Conservation (phyloP, 352 stramenopile species). For the Phytophthora rubi region DNA sequence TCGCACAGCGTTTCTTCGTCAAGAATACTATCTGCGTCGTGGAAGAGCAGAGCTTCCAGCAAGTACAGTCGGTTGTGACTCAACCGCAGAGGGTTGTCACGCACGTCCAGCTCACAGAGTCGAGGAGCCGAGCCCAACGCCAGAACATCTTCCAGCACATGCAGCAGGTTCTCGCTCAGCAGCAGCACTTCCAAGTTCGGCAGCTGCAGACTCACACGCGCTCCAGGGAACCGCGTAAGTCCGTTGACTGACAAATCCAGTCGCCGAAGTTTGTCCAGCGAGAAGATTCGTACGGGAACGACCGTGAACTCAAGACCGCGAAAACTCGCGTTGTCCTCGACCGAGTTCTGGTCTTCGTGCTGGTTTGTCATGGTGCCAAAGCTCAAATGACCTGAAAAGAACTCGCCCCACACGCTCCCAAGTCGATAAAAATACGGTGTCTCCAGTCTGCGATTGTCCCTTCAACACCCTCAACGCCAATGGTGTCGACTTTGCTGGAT, state of each 20-base stretch:
- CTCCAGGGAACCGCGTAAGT: conserved; percentile 64
- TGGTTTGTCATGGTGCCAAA: conserved; percentile 18
- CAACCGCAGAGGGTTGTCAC: conserved; percentile 65
- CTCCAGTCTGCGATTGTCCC: neutral
- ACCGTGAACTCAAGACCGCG: conserved; percentile 38
- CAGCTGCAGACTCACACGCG: conserved; percentile 46
- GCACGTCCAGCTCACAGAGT: conserved; percentile 65
- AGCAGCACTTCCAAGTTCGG: conserved; percentile 57
- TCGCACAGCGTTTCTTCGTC: conserved; percentile 47
- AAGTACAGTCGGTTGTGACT: conserved; percentile 74
- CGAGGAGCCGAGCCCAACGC: conserved; percentile 47
- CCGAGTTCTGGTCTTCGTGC: conserved; percentile 2
- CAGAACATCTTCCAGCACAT: conserved; percentile 70
- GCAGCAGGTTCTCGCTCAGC: conserved; percentile 63
- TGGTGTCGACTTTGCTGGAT: conserved; percentile 64
- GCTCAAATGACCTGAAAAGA: neutral
- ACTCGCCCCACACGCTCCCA: neutral
- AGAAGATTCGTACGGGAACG: conserved; percentile 58
- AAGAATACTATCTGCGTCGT: conserved; percentile 17
- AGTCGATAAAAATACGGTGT: conserved; percentile 34
- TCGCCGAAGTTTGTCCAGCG: conserved; percentile 53
- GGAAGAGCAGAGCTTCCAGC: conserved; percentile 60
- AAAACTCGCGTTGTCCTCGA: conserved; percentile 45
- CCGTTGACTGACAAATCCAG: conserved; percentile 71
- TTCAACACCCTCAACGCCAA: conserved; percentile 12